Evolutionary conservation across 768 basidiomycete genomes (phyloP).

Genomic region (Bullera alba): DNA sequence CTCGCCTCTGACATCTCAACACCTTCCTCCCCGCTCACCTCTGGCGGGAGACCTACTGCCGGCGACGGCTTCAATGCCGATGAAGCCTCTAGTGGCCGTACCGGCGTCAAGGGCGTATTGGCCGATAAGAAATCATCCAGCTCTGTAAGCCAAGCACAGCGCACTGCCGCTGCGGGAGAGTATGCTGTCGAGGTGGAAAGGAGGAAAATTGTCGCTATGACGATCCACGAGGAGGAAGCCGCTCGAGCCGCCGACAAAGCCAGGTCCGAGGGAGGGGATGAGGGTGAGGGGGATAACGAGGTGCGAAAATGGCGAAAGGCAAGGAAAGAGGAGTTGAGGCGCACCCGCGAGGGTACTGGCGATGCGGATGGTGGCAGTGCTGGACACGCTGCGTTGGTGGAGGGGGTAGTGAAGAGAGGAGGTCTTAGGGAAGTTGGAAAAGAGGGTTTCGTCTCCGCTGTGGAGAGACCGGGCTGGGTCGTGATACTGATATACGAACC

Average conservation of each 20-base stretch:
- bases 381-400: slow-evolving; percentile 3
- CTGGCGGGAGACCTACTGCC: not conserved
- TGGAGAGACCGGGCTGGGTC: slow-evolving; percentile 41
- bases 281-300: not conserved
- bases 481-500: slow-evolving; percentile 41
- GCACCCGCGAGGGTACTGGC: slow-evolving; percentile 2
- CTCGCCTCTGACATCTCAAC: not conserved
- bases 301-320: slow-evolving; percentile 3
- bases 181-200: not conserved
- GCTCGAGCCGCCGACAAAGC: not conserved
- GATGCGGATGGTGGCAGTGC: not conserved
- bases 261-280: slow-evolving; percentile 4
- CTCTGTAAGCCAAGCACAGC: not conserved
- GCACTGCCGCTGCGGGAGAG: no score
- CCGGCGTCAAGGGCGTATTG: slow-evolving; percentile 34
- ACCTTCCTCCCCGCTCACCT: not conserved
- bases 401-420: slow-evolving; percentile 4
- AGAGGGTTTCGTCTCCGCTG: slow-evolving; percentile 33
- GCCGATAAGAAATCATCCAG: slow-evolving; percentile 8
- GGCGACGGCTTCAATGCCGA: not conserved
- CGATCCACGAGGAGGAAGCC: slow-evolving; percentile 20
- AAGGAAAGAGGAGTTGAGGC: slow-evolving; percentile 18
- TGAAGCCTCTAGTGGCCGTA: slow-evolving; percentile 18
- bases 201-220: slow-evolving; percentile 13
- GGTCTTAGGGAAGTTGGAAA: slow-evolving; percentile 36